Evolutionary conservation across 2,329 filamentous ascomycete species (phyloP).

Genomic region (Pseudocercospora vitis): DNA sequence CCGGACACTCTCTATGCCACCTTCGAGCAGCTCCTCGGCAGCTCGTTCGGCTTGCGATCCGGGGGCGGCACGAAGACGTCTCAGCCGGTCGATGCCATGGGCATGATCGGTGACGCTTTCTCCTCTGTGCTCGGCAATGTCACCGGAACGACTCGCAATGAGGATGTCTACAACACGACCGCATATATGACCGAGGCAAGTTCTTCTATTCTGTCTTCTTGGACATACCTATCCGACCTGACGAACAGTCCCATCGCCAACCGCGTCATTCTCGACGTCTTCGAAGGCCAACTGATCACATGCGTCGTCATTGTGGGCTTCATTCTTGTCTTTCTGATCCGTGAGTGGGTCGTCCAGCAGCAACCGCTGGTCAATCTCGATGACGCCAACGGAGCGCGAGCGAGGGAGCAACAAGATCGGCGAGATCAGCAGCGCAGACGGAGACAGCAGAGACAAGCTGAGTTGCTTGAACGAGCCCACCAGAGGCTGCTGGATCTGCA

Average conservation of each 20-base stretch:
- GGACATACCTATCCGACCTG: constrained; percentile 55
- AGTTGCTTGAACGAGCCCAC: constrained; percentile 33
- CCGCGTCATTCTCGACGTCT: constrained; percentile 72
- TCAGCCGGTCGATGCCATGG: constrained; percentile 7
- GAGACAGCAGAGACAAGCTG: constrained; percentile 29
- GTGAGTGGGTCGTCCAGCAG: constrained; percentile 98
- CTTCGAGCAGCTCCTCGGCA: constrained; percentile 17
- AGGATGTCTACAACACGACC: constrained; percentile 10
- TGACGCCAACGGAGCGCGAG: constrained; percentile 29
- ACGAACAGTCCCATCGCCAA: constrained; percentile 74
- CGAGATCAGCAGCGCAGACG: constrained; percentile 14
- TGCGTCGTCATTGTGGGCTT: constrained; percentile 88
- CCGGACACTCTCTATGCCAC: constrained; percentile 14
- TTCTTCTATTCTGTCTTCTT: constrained; percentile 34
- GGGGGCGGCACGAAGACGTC: constrained; percentile 1
- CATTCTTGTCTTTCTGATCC: constrained; percentile 92
- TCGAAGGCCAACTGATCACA: constrained; percentile 94
- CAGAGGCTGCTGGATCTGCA: constrained; percentile 31
- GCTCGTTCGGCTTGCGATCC: constrained; percentile 10
- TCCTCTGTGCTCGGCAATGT: constrained; percentile 14
- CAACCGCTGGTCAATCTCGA: constrained; percentile 77
- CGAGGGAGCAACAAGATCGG: constrained; percentile 34
- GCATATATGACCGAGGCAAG: constrained; percentile 24
- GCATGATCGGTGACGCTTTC: constrained; percentile 13
- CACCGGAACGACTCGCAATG: constrained; percentile 3